Evolutionary conservation across 345 rosid genomes (phyloP).

Genomic region (Eucalyptus cladocalyx): DNA sequence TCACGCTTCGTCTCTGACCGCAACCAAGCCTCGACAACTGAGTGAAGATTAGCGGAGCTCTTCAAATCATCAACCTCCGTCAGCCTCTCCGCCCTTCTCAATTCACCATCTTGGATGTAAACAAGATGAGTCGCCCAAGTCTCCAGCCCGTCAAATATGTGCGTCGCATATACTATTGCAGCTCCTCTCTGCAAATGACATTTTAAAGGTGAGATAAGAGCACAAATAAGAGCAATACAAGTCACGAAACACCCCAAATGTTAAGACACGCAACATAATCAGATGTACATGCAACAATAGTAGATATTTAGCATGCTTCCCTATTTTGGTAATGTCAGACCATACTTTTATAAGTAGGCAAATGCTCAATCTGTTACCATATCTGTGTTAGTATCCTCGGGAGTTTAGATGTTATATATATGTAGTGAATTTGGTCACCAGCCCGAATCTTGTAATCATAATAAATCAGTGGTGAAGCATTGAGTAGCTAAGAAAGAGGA

Average conservation of each 20-base stretch:
- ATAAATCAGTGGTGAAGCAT: background rate
- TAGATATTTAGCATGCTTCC: background rate
- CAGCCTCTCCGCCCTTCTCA: constrained; percentile 43
- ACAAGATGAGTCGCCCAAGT: constrained; percentile 88
- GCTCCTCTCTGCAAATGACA: constrained; percentile 57
- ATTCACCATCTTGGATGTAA: constrained; percentile 75
- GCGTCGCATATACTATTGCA: constrained; percentile 82
- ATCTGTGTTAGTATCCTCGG: background rate
- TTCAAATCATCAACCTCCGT: constrained; percentile 51
- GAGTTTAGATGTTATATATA: background rate
- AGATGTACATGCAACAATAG: background rate
- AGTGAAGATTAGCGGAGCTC: constrained; percentile 56
- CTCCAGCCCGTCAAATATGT: constrained; percentile 88
- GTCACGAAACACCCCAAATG: background rate
- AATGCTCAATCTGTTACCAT: background rate
- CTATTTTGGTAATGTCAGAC: background rate
- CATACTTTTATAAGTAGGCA: background rate
- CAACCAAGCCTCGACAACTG: constrained; percentile 84
- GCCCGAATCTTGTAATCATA: background rate
- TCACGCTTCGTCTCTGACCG: constrained; percentile 53
- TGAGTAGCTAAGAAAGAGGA: background rate
- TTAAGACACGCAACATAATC: background rate
- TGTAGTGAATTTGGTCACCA: background rate
- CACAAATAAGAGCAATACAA: background rate
- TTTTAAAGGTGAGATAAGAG: background rate